Conservation (phyloP, 2,329 filamentous ascomycete species). For the Akanthomyces lecanii region DNA sequence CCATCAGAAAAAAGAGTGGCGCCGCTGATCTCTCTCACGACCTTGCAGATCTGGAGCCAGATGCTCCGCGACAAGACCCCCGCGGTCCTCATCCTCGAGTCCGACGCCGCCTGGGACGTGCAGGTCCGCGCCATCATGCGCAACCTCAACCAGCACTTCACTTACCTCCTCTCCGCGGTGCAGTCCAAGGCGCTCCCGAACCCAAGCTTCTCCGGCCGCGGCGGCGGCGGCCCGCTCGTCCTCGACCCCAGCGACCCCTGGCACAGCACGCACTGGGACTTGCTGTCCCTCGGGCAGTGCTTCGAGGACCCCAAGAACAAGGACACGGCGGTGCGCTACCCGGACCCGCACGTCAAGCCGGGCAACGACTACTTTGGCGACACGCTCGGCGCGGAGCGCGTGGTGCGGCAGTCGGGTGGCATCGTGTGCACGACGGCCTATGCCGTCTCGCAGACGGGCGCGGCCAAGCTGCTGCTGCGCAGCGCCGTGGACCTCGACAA, state of each 20-base stretch:
- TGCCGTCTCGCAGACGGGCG: slow-evolving; percentile 26
- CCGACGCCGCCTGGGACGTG: slow-evolving; percentile 28
- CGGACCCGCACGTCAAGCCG: slow-evolving; percentile 19
- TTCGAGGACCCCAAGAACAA: slow-evolving; percentile 5
- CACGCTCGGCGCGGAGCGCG: slow-evolving; percentile 22
- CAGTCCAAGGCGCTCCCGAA: slow-evolving; percentile 3
- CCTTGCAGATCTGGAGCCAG: slow-evolving; percentile 25
- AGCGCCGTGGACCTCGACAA: slow-evolving; percentile 24
- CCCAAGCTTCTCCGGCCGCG: not conserved
- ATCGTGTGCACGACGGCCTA: slow-evolving; percentile 27
- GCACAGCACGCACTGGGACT: slow-evolving; percentile 17
- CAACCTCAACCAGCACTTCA: slow-evolving; percentile 23
- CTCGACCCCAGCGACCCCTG: slow-evolving; percentile 12
- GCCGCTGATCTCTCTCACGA: not conserved
- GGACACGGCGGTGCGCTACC: slow-evolving; percentile 18
- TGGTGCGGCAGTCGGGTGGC: slow-evolving; percentile 23
- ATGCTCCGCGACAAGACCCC: slow-evolving; percentile 22
- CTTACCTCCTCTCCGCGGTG: slow-evolving; percentile 14
- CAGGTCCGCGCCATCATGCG: slow-evolving; percentile 25
- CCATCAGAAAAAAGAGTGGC: not conserved
- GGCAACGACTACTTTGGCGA: slow-evolving; percentile 21
- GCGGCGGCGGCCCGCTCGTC: not conserved
- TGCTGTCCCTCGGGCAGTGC: slow-evolving; percentile 16
- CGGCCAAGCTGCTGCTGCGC: slow-evolving; percentile 25
- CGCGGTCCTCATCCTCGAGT: slow-evolving; percentile 27